A percentile compares a stretch with the other conserved stretches of the same genome.
Evolutionary conservation across 345 rosid species (phyloP).

Genomic region (Viola odorata): DNA sequence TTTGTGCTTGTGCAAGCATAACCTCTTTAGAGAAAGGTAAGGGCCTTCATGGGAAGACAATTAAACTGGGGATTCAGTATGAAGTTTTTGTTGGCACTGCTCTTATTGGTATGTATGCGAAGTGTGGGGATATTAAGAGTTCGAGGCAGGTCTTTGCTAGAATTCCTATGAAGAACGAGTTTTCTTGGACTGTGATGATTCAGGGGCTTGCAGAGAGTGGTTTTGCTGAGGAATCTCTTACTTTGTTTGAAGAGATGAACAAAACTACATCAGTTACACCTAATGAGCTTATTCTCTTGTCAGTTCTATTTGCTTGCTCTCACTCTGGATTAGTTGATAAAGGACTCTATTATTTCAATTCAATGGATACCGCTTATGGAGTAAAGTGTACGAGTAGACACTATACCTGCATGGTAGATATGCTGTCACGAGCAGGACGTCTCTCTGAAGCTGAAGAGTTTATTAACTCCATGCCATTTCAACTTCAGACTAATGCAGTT

Average conservation of each 20-base stretch:
- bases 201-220: slow-evolving; percentile 59
- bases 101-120: slow-evolving; percentile 56
- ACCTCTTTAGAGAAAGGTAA: slow-evolving; percentile 48
- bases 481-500: slow-evolving; percentile 40
- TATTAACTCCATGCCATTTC: slow-evolving; percentile 43
- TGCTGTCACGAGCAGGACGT: slow-evolving; percentile 56
- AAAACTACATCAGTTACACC: slow-evolving; percentile 26
- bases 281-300: slow-evolving; percentile 38
- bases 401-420: slow-evolving; percentile 48
- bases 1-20: slow-evolving; percentile 41
- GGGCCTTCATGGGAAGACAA: slow-evolving; percentile 46
- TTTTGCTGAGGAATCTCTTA: slow-evolving; percentile 36
- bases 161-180: slow-evolving; percentile 37
- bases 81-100: slow-evolving; percentile 49
- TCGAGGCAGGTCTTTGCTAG: slow-evolving; percentile 35
- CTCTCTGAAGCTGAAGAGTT: slow-evolving; percentile 52
- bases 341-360: slow-evolving; percentile 37
- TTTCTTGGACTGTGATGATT: slow-evolving; percentile 50
- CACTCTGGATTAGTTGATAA: slow-evolving; percentile 54
- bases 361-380: slow-evolving; percentile 38
- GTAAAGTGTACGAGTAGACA: slow-evolving; percentile 40
- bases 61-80: slow-evolving; percentile 34
- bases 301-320: slow-evolving; percentile 56
- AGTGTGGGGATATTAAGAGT: slow-evolving; percentile 48
- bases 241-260: slow-evolving; percentile 42